Percentiles rank a stretch among this genome's conserved stretches.
phyloP scores from a whole-genome alignment of 2,329 filamentous ascomycete genomes.

The Albophoma yamanashiensis region DNA sequence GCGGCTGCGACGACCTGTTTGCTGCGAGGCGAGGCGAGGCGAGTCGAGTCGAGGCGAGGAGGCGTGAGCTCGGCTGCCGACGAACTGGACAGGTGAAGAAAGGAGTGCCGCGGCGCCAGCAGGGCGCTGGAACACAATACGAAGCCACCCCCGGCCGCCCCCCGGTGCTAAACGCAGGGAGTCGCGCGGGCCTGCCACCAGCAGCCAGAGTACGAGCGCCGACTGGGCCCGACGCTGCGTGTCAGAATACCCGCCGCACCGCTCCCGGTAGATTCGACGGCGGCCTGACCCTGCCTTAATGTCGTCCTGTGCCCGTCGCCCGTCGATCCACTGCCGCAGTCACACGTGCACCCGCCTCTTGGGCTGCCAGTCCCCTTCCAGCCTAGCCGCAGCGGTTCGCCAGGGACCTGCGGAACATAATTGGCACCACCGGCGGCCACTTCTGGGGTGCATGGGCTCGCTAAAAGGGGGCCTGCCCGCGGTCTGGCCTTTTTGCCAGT shows the following conservation, averaged over 20 bases:
- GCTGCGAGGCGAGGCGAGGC: background rate
- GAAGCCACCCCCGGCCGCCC: background rate
- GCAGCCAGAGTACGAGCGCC: background rate
- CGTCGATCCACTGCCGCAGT: background rate
- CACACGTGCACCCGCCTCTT: background rate
- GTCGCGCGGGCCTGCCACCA: background rate
- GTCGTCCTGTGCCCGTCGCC: background rate
- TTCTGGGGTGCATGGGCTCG: slow-evolving; percentile 15
- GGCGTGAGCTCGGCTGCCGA: background rate
- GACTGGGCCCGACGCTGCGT: background rate
- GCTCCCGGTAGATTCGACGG: too few species aligned
- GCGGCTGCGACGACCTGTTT: background rate
- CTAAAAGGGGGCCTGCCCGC: background rate
- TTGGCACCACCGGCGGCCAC: slow-evolving; percentile 6
- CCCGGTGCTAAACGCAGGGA: background rate
- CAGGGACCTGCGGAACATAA: slow-evolving; percentile 6
- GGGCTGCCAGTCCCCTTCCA: background rate
- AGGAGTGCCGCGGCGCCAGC: background rate
- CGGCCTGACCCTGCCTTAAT: background rate
- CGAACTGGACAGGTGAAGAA: background rate
- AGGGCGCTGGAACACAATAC: background rate
- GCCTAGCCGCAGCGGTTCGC: background rate
- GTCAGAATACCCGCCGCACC: background rate
- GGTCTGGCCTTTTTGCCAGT: background rate
- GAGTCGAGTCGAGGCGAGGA: too few species aligned